Base-by-base conservation (phyloP, 805 yeast genomes). In the Ogataea pignaliae region DNA sequence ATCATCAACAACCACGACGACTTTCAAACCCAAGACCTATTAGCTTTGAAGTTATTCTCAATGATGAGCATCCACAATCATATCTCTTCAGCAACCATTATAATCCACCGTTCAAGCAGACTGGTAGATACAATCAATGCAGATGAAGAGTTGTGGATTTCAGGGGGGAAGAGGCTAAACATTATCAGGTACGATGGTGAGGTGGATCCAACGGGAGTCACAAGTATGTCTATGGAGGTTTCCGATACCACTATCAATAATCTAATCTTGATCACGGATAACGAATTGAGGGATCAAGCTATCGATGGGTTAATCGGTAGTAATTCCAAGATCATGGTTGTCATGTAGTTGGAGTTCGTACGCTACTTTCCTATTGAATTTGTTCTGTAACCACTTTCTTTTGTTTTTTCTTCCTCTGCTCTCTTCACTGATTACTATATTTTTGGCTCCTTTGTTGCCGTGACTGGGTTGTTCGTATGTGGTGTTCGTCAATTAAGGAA, bases 261-360 rank as follows among this genome's bases (percentile, higher is more conserved):
- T 29, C 41, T 61, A 41, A 48, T 54, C 10, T 41, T 61, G n/a
- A 42, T 56, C 15, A 43, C 60, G 3, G 44, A 47, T 26, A 42
- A 34, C 14, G 48, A 48, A 14, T 21, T 42, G 5, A 38, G 46
- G 15, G 46, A 34, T 12, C 21, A 38, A 3, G 38, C 56, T 17
- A 49, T 54, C 12, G 36, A 50, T 29, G 42, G 47, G 16, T 41
- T 60, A 30, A 50, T 57, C n/a, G 45, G 33, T 2, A 33, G 41
- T 32, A 53, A 60, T 31, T 52, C 53, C 39, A 61, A 61, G 45
- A 50, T 61, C 14, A 29, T 61, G 37, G 43, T 59, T 17, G 49
- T 61, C 26, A 21, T 21, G 7, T 21, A 21, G 26, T 21, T n/a
- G n/a, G 26, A 4, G 7, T 21, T 7, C 26, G 26, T 7, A 21